Base-by-base conservation (phyloP, 306 rosid genomes). In the Psophocarpus tetragonolobus region DNA sequence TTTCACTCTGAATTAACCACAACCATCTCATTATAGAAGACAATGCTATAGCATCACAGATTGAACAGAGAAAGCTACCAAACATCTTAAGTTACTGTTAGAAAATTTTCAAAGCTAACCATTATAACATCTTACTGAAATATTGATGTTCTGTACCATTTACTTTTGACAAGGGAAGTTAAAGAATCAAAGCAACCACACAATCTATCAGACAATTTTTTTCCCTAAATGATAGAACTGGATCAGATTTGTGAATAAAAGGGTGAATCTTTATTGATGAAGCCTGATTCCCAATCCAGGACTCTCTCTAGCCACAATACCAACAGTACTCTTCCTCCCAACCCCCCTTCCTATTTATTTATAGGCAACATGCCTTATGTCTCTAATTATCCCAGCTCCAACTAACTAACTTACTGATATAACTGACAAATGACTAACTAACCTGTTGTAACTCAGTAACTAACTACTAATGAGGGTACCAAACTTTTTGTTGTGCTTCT, bases 1-100 rank as follows among this genome's bases (percentile, higher is more conserved):
- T 77, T 74, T 90, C 87, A 82, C 79, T 92, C 97, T 92, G 88
- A 26, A 71, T 78, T 77, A 36, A 74, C 62, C 64, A 88, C 27
- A 82, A 80, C 71, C 0, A 72, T 76, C 64, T 68, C 80, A 74
- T 74, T 85, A 81, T 76, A 81, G 81, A 64, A 73, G 62, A 30
- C 47, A 42, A 76, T 11, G 77, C 77, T 36, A 23, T 33, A 7
- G 17, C 53, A 71, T 42, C 18, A 30, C 35, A 70, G 29, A 24
- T 36, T 20, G 39, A 42, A n/a, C 73, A 76, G 54, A 41, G 45
- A 71, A 77, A 53, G 21, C 56, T 64, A 53, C 35, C 18, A 24
- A 70, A 62, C 35, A 50, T 35, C 47, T 15, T 12, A 27, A 6
- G 5, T 61, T 18, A 69, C 15, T 63, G 41, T 29, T n/a, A 3